Evolutionary conservation across 192 early-diverging fungal species (phyloP).

Genomic region (Linnemannia exigua): DNA sequence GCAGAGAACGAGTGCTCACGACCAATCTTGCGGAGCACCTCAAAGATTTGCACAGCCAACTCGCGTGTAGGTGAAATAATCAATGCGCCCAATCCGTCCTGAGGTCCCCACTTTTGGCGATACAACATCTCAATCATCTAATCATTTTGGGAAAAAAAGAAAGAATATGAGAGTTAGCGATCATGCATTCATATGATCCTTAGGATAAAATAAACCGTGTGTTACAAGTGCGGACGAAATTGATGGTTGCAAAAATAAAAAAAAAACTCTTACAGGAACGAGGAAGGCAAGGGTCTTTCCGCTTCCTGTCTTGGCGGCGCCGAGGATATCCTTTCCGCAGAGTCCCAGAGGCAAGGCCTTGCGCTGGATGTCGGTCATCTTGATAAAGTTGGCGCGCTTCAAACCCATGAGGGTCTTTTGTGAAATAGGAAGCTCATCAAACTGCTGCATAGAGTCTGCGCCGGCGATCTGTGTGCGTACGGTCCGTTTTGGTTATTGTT

Average conservation of each 20-base stretch:
- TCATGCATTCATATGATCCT: no score
- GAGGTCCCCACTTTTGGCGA: conserved; percentile 84
- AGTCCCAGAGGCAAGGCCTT: conserved; percentile 81
- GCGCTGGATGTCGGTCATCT: conserved; percentile 96
- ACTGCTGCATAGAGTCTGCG: conserved; percentile 48
- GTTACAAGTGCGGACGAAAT: not conserved
- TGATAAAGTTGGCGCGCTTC: conserved; percentile 84
- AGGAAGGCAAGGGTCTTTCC: conserved; percentile 89
- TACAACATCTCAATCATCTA: conserved; percentile 89
- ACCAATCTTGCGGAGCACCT: conserved; percentile 83
- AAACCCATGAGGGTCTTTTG: conserved; percentile 78
- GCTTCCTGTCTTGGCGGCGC: conserved; percentile 89
- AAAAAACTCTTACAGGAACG: conserved; percentile 70
- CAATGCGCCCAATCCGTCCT: conserved; percentile 86
- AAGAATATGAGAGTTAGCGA: not conserved
- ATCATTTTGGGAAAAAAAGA: not conserved
- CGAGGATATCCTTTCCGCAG: conserved; percentile 80
- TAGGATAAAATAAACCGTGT: no score
- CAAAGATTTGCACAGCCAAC: conserved; percentile 95
- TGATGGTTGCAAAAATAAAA: not conserved
- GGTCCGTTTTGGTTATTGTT: not conserved
- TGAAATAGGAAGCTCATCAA: conserved; percentile 66
- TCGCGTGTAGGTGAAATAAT: conserved; percentile 90
- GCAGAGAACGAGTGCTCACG: conserved; percentile 86
- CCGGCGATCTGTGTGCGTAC: conserved; percentile 17